Evolutionary conservation across 345 rosid species (phyloP), one percentile per base, ranked within the genome.

Genomic region (Dimocarpus longan): DNA sequence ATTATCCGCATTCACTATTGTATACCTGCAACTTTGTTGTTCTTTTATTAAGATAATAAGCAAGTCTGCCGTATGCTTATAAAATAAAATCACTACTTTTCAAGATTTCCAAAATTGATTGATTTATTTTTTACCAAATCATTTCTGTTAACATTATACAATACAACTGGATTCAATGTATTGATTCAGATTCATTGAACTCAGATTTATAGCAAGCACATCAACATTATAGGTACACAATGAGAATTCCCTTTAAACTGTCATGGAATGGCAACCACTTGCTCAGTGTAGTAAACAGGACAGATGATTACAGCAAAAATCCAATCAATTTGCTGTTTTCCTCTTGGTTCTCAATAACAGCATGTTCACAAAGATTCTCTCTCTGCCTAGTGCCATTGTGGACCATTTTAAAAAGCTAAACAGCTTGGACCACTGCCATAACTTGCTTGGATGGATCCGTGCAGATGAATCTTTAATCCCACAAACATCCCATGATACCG

Each of bases 401-500:
- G 84, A 79, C 82, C 87, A 73, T 76, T 32, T 1, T 78, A 37
- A 77, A 81, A 46, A 81, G 84, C 85, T 80, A 79, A 57, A 85
- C 87, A 19, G 84, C 85, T 79, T 75, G 85, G 28, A 84, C 84
- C n/a, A 89, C 76, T 5, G 77, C 86, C 69, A 67, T 78, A 44
- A 82, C 64, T 56, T 75, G 77, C 76, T 79, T 80, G 62, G 39
- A 66, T 5, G 88, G 86, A 74, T 79, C 83, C 40, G 22, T 42
- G 11, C 85, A 79, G 16, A 74, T 63, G 74, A 84, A 80, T 28
- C 84, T 79, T 81, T 50, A 64, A 83, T 43, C 84, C 83, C 9
- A 86, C 65, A 57, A 83, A 79, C 54, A 88, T 74, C 10, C 84
- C 91, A 68, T 87, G 83, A 56, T 86, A 89, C 0, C 86, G 87